A percentile compares a stretch with the other conserved stretches of the same genome.
phyloP scores from a whole-genome alignment of 2,329 filamentous ascomycete genomes.

The Neopestalotiopsis sp. region DNA sequence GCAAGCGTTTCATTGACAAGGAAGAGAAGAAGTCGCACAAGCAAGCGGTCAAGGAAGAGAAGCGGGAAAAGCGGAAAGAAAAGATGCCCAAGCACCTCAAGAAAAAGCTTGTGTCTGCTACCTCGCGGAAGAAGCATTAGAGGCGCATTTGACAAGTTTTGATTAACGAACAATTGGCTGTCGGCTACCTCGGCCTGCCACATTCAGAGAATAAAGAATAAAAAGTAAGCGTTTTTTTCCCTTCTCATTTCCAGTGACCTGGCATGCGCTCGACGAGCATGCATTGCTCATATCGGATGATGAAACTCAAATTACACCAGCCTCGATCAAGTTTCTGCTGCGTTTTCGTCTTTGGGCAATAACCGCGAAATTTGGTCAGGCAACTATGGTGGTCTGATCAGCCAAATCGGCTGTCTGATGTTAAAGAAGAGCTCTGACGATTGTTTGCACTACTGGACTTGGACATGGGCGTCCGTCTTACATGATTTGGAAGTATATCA shows the following conservation, averaged over 20 bases:
- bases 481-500: no score
- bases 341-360: slow-evolving; percentile 36
- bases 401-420: slow-evolving; percentile 45
- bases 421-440: slow-evolving; percentile 69
- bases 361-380: slow-evolving; percentile 42
- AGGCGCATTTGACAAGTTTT: slow-evolving; percentile 16
- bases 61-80: slow-evolving; percentile 88
- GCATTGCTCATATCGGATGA: slow-evolving; percentile 49
- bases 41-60: slow-evolving; percentile 90
- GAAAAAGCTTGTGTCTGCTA: slow-evolving; percentile 78
- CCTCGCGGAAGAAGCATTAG: slow-evolving; percentile 68
- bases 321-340: slow-evolving; percentile 24
- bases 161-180: neutral
- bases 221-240: slow-evolving; percentile 12
- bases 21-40: slow-evolving; percentile 90
- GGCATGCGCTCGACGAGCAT: neutral
- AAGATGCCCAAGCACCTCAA: slow-evolving; percentile 98
- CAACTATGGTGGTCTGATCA: slow-evolving; percentile 43
- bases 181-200: neutral
- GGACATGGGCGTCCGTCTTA: no score
- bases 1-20: slow-evolving; percentile 89
- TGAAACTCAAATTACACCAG: slow-evolving; percentile 40
- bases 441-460: slow-evolving; percentile 24
- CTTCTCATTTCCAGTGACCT: neutral
- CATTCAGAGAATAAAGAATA: neutral